Conservation (phyloP, 2,329 filamentous ascomycete species). For the Seiridium unicorne region DNA sequence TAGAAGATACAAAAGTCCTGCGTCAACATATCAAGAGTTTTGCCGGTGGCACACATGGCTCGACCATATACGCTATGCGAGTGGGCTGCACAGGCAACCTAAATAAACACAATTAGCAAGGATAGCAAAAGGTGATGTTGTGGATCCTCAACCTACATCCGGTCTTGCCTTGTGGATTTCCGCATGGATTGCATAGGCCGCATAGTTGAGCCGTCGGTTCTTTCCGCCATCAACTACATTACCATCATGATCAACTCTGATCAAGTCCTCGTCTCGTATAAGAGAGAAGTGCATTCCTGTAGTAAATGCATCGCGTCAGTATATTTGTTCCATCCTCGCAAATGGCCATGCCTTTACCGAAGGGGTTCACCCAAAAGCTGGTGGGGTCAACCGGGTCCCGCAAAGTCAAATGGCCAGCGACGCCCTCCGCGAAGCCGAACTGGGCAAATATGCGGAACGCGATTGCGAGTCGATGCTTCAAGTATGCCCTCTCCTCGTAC, state of each 20-base stretch:
- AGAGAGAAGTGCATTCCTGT: conserved; percentile 48
- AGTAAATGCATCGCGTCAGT: no score
- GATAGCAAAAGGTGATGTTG: no score
- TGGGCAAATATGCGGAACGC: background rate
- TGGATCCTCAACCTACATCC: conserved; percentile 45
- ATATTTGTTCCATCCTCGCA: no score
- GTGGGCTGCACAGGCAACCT: conserved; percentile 43
- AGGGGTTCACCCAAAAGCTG: conserved; percentile 62
- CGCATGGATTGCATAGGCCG: conserved; percentile 59
- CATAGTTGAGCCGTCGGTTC: conserved; percentile 40
- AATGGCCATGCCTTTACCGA: conserved; percentile 30
- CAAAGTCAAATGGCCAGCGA: conserved; percentile 25
- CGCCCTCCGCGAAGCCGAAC: background rate
- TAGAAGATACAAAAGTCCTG: conserved; percentile 56
- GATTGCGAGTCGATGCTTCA: background rate
- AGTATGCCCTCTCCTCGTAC: background rate
- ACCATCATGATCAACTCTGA: conserved; percentile 55
- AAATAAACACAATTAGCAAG: no score
- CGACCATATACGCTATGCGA: conserved; percentile 58
- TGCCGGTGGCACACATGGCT: conserved; percentile 55
- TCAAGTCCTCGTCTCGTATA: conserved; percentile 59
- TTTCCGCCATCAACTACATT: conserved; percentile 56
- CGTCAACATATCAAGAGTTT: conserved; percentile 55
- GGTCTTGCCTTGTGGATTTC: conserved; percentile 58
- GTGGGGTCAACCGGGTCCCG: conserved; percentile 54